Conservation (phyloP, 2,329 filamentous ascomycete genomes). For the Septoria petroselini region DNA sequence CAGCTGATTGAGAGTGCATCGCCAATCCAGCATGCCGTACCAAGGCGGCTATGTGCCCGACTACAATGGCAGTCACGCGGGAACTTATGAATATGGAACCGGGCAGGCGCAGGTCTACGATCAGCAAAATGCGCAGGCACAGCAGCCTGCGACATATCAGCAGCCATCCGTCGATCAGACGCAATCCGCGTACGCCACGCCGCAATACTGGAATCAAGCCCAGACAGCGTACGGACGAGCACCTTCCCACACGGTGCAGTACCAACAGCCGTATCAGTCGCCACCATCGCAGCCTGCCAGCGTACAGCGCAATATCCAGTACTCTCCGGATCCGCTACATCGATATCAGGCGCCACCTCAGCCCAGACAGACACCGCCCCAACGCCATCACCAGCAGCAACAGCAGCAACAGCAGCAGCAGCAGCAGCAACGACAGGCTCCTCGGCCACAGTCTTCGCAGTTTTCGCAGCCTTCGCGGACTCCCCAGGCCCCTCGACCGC, state of each 20-base stretch:
- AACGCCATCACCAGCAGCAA: slow-evolving; percentile 16
- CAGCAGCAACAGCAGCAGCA: slow-evolving; percentile 9
- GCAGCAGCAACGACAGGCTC: slow-evolving; percentile 4
- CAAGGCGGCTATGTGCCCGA: slow-evolving; percentile 20
- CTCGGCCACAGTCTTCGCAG: too few species aligned
- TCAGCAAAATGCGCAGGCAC: slow-evolving; percentile 3
- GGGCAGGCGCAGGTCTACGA: slow-evolving; percentile 13
- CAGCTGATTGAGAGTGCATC: not conserved
- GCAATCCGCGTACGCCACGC: slow-evolving; percentile 18
- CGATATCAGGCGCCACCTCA: slow-evolving; percentile 20
- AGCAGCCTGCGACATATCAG: slow-evolving; percentile 15
- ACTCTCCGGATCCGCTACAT: slow-evolving; percentile 25
- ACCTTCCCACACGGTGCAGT: slow-evolving; percentile 14
- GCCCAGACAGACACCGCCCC: slow-evolving; percentile 12
- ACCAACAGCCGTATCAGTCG: slow-evolving; percentile 23
- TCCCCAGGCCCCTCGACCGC: slow-evolving; percentile 7
- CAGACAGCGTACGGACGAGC: slow-evolving; percentile 22
- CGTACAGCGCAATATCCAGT: slow-evolving; percentile 14
- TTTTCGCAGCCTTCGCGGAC: not conserved
- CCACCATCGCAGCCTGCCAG: slow-evolving; percentile 14
- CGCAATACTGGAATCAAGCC: slow-evolving; percentile 22
- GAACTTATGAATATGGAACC: slow-evolving; percentile 6
- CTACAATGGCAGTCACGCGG: slow-evolving; percentile 5
- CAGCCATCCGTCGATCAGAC: slow-evolving; percentile 9
- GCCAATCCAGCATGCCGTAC: slow-evolving; percentile 20